Evolutionary conservation across 1,284 basidiomycete genomes (phyloP).

Genomic region (Cronartium quercuum): DNA sequence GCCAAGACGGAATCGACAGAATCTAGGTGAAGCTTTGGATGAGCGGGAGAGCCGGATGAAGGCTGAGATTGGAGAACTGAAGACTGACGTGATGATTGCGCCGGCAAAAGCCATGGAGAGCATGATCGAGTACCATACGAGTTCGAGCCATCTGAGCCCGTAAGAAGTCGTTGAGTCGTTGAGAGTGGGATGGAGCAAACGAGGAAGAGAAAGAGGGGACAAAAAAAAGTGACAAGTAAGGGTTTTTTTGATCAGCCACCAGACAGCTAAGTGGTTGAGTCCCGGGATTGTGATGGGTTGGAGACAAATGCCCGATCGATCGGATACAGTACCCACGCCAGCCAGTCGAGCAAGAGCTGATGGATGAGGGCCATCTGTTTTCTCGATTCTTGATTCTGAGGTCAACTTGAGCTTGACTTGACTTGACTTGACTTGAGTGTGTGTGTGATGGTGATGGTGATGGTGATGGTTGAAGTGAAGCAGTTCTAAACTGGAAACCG

Average conservation of each 20-base stretch:
- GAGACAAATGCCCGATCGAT: no score
- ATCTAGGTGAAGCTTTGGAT: background rate
- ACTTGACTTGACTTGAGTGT: background rate
- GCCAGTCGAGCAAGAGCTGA: background rate
- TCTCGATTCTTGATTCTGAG: no score
- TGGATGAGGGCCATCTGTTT: no score
- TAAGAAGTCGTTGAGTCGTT: background rate
- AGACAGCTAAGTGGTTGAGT: no score
- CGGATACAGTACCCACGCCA: background rate
- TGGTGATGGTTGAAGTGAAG: background rate
- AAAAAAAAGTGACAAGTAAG: background rate
- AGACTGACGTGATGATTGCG: slow-evolving; percentile 25
- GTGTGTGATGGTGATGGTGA: background rate
- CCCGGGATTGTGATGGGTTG: no score
- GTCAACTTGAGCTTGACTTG: background rate
- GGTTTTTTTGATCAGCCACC: background rate
- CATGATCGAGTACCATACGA: slow-evolving; percentile 33
- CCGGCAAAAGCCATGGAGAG: slow-evolving; percentile 25
- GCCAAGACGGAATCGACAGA: background rate
- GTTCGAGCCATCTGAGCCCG: slow-evolving; percentile 27
- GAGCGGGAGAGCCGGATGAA: background rate
- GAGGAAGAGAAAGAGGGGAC: background rate
- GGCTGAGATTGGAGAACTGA: background rate
- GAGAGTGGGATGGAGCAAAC: background rate
- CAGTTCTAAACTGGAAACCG: background rate